Conservation (phyloP, 2,329 filamentous ascomycete genomes). For the Apiospora sp. region DNA sequence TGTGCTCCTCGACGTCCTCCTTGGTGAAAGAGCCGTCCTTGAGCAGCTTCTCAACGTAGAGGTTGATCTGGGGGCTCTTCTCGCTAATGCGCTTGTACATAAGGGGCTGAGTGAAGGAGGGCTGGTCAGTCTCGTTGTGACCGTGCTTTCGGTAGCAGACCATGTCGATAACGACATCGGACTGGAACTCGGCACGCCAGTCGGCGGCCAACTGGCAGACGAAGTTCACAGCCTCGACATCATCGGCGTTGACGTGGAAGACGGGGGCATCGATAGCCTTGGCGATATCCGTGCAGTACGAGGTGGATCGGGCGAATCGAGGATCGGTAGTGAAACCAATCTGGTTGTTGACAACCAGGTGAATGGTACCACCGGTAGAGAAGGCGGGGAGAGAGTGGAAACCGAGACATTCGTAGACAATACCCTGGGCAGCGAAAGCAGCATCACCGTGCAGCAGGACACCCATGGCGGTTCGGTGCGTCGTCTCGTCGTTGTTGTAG, state of each 20-base stretch:
- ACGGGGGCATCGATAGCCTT: slow-evolving; percentile 98
- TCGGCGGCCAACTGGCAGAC: slow-evolving; percentile 96
- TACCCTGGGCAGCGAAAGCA: slow-evolving; percentile 93
- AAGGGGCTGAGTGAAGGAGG: slow-evolving; percentile 97
- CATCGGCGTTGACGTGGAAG: slow-evolving; percentile 99
- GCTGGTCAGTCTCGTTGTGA: slow-evolving; percentile 99
- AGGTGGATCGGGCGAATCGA: slow-evolving; percentile 94
- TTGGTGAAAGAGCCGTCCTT: slow-evolving; percentile 95
- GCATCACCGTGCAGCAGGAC: slow-evolving; percentile 97
- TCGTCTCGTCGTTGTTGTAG: slow-evolving; percentile 96
- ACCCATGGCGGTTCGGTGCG: slow-evolving; percentile 90
- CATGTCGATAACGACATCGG: slow-evolving; percentile 96
- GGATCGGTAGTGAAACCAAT: slow-evolving; percentile 99
- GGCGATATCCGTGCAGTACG: slow-evolving; percentile 99
- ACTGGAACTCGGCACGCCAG: slow-evolving; percentile 98
- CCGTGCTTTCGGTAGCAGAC: slow-evolving; percentile 99
- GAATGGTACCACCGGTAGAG: slow-evolving; percentile 96
- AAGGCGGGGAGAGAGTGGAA: slow-evolving; percentile 96
- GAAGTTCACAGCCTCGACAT: slow-evolving; percentile 98
- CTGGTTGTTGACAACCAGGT: slow-evolving; percentile 99
- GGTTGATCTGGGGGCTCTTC: slow-evolving; percentile 85
- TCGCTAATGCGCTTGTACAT: slow-evolving; percentile 98
- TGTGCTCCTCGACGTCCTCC: slow-evolving; percentile 98
- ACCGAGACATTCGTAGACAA: slow-evolving; percentile 98
- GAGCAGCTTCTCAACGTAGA: slow-evolving; percentile 90